phyloP scores from a whole-genome alignment of 805 yeast species.

The Maudiozyma serrabonitensis region DNA sequence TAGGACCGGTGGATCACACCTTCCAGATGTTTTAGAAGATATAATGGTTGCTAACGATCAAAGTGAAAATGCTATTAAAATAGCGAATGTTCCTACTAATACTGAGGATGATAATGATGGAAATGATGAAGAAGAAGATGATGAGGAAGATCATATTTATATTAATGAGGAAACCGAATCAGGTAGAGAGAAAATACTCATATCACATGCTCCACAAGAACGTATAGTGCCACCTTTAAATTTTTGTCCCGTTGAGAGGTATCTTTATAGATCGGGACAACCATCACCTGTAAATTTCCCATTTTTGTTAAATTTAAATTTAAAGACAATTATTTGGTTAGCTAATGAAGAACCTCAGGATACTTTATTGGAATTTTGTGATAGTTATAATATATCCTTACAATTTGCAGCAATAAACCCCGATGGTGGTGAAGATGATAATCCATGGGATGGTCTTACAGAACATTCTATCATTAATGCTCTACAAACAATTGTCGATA shows the following conservation, averaged over 20 bases:
- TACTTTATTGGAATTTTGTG: conserved; percentile 72
- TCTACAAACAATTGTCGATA: conserved; percentile 61
- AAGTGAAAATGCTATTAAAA: not conserved
- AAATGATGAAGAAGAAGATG: conserved; percentile 20
- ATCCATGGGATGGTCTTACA: conserved; percentile 94
- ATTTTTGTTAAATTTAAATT: conserved; percentile 61
- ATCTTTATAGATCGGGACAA: conserved; percentile 83
- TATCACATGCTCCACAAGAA: conserved; percentile 48
- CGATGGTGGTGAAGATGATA: conserved; percentile 58
- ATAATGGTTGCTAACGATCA: not conserved
- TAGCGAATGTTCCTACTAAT: not conserved
- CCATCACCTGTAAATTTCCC: conserved; percentile 91
- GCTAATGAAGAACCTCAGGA: conserved; percentile 95
- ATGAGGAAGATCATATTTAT: conserved; percentile 23
- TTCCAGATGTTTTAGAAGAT: not conserved
- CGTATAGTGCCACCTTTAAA: conserved; percentile 88
- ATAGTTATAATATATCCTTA: conserved; percentile 56
- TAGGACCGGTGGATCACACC: not conserved
- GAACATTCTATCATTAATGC: conserved; percentile 76
- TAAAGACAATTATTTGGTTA: conserved; percentile 82
- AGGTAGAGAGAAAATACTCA: conserved; percentile 22
- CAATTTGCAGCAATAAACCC: conserved; percentile 78
- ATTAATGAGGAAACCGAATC: conserved; percentile 27
- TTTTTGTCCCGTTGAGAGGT: conserved; percentile 88
- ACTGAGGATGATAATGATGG: conserved; percentile 6